Evolutionary conservation across 352 stramenopile genomes (phyloP).

Genomic region (Phytopythium montanum): DNA sequence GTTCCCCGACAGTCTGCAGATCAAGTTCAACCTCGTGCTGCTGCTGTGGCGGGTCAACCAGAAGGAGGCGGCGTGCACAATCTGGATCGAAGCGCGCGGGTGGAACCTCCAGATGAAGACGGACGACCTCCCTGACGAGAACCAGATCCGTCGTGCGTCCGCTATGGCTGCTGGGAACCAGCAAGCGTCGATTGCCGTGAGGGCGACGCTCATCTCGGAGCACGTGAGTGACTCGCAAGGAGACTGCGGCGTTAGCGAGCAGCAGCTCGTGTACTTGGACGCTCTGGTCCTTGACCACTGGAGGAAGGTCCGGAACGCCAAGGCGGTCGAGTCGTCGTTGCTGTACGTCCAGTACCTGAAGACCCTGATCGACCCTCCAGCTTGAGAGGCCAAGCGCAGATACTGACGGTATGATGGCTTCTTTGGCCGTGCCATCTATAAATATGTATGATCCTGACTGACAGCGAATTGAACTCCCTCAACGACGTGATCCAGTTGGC

Average conservation of each 20-base stretch:
- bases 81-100: slow-evolving; percentile 66
- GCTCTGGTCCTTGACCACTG: slow-evolving; percentile 55
- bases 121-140: slow-evolving; percentile 14
- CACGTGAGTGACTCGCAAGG: slow-evolving; percentile 33
- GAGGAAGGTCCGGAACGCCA: slow-evolving; percentile 25
- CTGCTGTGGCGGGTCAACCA: slow-evolving; percentile 63
- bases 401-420: too few relatives aligned
- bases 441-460: not conserved
- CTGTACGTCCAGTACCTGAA: slow-evolving; percentile 54
- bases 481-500: not conserved
- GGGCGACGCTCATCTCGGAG: slow-evolving; percentile 19
- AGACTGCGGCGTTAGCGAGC: slow-evolving; percentile 24
- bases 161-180: slow-evolving; percentile 13
- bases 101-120: slow-evolving; percentile 40
- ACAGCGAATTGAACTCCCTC: not conserved
- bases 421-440: not conserved
- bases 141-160: slow-evolving; percentile 16
- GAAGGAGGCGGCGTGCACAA: slow-evolving; percentile 35
- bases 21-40: slow-evolving; percentile 76
- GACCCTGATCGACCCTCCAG: slow-evolving; percentile 2
- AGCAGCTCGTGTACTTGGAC: slow-evolving; percentile 64
- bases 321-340: slow-evolving; percentile 30
- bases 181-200: slow-evolving; percentile 23
- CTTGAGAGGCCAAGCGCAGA: not conserved
- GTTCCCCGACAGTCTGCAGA: slow-evolving; percentile 36